Conservation (phyloP, 352 stramenopile genomes). For the Saprolegnia diclina region DNA sequence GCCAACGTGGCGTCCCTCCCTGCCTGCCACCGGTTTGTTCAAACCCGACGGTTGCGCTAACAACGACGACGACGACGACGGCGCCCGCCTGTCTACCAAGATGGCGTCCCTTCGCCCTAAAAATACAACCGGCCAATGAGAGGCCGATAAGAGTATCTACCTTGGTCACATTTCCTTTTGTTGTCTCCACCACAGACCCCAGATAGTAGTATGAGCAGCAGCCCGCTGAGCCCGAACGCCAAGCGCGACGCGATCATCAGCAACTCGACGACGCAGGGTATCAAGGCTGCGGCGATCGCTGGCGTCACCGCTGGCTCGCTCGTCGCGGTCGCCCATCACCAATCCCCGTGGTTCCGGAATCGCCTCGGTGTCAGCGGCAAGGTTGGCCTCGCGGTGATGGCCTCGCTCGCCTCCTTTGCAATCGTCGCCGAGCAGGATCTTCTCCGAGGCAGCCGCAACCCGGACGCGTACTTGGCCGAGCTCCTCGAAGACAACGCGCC, state of each 20-base stretch:
- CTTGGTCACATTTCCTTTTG: background rate
- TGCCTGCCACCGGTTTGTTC: no score
- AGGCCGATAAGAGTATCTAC: background rate
- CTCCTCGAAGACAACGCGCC: slow-evolving; percentile 33
- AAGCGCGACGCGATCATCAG: slow-evolving; percentile 60
- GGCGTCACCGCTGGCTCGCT: slow-evolving; percentile 29
- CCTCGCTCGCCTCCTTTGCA: slow-evolving; percentile 57
- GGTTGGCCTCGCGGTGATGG: slow-evolving; percentile 55
- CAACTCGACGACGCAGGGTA: slow-evolving; percentile 52
- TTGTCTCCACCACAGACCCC: background rate
- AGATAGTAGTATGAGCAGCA: slow-evolving; percentile 1
- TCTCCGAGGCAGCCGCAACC: slow-evolving; percentile 57
- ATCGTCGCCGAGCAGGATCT: slow-evolving; percentile 58
- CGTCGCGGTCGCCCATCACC: slow-evolving; percentile 48
- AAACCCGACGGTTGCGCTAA: no score
- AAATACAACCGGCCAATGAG: no score
- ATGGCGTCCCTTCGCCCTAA: no score
- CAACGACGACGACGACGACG: no score
- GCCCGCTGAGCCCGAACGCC: background rate
- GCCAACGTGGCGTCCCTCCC: no score
- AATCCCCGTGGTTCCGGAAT: slow-evolving; percentile 59
- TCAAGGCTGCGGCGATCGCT: slow-evolving; percentile 43
- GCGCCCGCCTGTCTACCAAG: no score
- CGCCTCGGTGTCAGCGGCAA: slow-evolving; percentile 66
- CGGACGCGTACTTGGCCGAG: slow-evolving; percentile 57